These are phyloP conservation scores for Paralagenidium karlingii DNA, from an alignment of 352 stramenopile species.

Conservation along the genomic window DNA sequence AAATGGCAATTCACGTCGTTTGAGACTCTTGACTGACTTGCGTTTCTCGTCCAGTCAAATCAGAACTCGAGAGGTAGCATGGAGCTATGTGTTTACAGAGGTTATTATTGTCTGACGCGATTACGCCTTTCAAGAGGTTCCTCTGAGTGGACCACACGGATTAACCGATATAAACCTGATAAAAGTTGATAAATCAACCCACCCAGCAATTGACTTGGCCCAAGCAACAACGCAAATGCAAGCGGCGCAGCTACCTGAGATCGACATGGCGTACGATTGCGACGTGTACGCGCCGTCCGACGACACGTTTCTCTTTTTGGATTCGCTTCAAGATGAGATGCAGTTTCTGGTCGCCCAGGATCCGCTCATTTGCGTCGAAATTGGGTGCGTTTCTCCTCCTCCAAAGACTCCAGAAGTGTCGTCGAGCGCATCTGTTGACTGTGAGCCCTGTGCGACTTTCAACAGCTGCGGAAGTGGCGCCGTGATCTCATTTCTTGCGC, in stretches of 20 bases:
- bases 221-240: no score
- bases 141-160: no score
- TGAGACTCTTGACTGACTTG: no score
- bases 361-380: slow-evolving; percentile 79
- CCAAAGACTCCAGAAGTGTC: background rate
- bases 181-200: no score
- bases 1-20: no score
- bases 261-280: slow-evolving; percentile 65
- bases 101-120: no score
- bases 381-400: slow-evolving; percentile 58
- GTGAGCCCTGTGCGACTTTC: background rate
- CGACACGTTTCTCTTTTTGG: slow-evolving; percentile 95
- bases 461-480: slow-evolving; percentile 42
- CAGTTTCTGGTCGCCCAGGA: slow-evolving; percentile 32
- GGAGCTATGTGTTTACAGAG: no score
- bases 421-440: background rate
- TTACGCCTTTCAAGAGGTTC: no score
- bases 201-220: no score
- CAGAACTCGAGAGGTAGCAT: no score
- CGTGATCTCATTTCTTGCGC: slow-evolving; percentile 65
- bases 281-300: slow-evolving; percentile 96
- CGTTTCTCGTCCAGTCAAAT: no score
- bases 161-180: no score
- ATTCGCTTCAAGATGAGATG: slow-evolving; percentile 87
- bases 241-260: slow-evolving; percentile 38